phyloP scores from a whole-genome alignment of 2,329 filamentous ascomycete genomes.

The Pezicula neosporulosa region DNA sequence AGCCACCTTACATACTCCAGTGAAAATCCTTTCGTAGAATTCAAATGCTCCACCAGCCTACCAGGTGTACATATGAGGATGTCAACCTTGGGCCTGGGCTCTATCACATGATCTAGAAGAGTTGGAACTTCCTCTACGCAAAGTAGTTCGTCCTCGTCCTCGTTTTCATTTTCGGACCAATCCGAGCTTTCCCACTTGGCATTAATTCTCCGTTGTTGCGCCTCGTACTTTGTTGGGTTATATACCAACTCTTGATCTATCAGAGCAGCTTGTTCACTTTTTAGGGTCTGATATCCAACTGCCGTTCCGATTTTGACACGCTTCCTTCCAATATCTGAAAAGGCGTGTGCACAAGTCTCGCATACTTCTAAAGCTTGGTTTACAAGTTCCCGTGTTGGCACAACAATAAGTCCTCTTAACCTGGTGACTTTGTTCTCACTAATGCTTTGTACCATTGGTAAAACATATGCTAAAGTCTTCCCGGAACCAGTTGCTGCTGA shows the following conservation, averaged over 20 bases:
- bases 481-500: conserved; percentile 94
- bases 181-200: conserved; percentile 45
- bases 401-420: conserved; percentile 76
- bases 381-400: conserved; percentile 89
- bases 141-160: conserved; percentile 32
- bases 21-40: conserved; percentile 77
- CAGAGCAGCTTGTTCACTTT: conserved; percentile 57
- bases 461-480: conserved; percentile 87
- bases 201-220: conserved; percentile 34
- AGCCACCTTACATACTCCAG: conserved; percentile 81
- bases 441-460: conserved; percentile 79
- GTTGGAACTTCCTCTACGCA: conserved; percentile 30
- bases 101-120: conserved; percentile 60
- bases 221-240: conserved; percentile 57
- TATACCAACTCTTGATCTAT: conserved; percentile 65
- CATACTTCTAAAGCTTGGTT: conserved; percentile 78
- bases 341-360: conserved; percentile 67
- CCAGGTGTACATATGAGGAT: conserved; percentile 90
- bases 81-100: conserved; percentile 72
- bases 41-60: conserved; percentile 85
- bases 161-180: conserved; percentile 40
- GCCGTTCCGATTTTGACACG: conserved; percentile 77
- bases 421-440: conserved; percentile 60
- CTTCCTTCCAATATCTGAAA: conserved; percentile 52
- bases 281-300: conserved; percentile 74